These are phyloP conservation scores for Musa itinerans DNA, from an alignment of 176 grass and related monocot species.

Conservation along the genomic window DNA sequence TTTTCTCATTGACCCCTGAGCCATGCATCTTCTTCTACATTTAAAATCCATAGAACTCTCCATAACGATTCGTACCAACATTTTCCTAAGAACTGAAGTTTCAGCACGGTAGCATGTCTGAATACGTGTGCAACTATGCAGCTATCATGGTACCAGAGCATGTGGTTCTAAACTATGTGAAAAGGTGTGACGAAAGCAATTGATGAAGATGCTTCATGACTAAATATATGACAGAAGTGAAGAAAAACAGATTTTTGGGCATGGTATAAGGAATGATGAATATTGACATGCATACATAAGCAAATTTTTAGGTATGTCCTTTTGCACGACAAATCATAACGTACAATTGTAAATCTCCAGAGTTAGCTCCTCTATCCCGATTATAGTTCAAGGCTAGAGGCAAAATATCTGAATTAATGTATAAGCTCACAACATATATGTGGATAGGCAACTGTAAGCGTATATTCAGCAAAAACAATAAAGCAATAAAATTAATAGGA, in stretches of 20 bases:
- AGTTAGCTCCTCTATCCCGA: no score
- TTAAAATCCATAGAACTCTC: neutral
- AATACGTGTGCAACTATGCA: neutral
- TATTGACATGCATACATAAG: no score
- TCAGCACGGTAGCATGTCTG: neutral
- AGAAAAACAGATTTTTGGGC: neutral
- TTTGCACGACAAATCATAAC: no score
- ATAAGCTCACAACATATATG: neutral
- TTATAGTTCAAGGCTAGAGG: no score
- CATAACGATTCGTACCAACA: neutral
- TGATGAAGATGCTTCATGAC: neutral
- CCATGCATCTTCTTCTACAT: neutral
- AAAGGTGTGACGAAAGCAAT: neutral
- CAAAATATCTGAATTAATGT: no score
- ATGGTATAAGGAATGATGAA: no score
- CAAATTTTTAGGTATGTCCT: no score
- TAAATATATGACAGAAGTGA: neutral
- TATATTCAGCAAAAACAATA: neutral
- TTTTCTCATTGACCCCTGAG: neutral
- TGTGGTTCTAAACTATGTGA: neutral
- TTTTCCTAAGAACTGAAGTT: neutral
- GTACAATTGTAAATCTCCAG: no score
- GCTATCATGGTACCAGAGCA: neutral
- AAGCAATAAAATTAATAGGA: neutral
- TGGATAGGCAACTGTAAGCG: neutral